phyloP scores from a whole-genome alignment of 176 grass and related monocot genomes.

The Carex pumila region DNA sequence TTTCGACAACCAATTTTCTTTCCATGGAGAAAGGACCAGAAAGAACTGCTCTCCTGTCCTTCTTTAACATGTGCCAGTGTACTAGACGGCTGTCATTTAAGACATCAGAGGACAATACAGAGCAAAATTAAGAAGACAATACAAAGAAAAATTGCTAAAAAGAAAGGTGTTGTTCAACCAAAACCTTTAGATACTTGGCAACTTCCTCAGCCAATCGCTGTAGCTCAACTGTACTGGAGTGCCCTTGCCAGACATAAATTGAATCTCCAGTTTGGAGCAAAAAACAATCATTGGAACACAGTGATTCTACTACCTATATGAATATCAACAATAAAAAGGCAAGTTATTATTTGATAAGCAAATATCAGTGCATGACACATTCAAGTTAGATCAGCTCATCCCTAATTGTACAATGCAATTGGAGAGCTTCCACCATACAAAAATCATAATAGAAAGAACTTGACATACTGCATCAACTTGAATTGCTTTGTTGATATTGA shows the following conservation, averaged over 20 bases:
- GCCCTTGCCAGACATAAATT: conserved; percentile 72
- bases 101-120: background rate
- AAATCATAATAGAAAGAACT: too few relatives aligned
- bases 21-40: conserved; percentile 86
- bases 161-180: background rate
- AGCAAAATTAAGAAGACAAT: background rate
- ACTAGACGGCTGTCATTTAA: conserved; percentile 46
- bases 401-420: background rate
- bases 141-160: background rate
- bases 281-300: conserved; percentile 74
- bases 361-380: background rate
- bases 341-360: conserved; percentile 12
- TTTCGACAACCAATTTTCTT: conserved; percentile 67
- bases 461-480: conserved; percentile 83
- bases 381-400: background rate
- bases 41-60: conserved; percentile 73
- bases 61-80: conserved; percentile 76
- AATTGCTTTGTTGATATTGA: conserved; percentile 77
- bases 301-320: conserved; percentile 59
- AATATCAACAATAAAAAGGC: background rate
- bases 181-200: conserved; percentile 94
- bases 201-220: conserved; percentile 76
- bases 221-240: conserved; percentile 64
- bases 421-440: background rate
- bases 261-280: conserved; percentile 74